Percentiles rank a stretch among this genome's conserved stretches.
phyloP scores from a whole-genome alignment of 1,284 basidiomycete species.

The Ceratobasidium sp. region DNA sequence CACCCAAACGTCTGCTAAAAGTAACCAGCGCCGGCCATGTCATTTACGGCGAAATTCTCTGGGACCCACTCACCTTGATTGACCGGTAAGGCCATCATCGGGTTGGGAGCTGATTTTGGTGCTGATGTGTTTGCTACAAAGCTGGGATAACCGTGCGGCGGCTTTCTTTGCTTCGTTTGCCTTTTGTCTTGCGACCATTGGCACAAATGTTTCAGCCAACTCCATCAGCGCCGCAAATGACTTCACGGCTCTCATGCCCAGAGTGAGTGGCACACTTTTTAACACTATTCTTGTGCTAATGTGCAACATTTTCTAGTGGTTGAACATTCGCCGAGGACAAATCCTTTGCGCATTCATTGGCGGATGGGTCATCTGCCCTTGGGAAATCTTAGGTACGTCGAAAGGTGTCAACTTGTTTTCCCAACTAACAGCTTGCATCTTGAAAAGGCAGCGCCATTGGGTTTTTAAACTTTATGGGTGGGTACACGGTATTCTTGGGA shows the following conservation, averaged over 20 bases:
- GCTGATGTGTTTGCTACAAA: constrained; percentile 61
- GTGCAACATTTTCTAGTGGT: constrained; percentile 56
- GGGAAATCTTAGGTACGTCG: constrained; percentile 63
- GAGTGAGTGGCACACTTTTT: constrained; percentile 43
- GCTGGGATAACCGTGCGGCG: constrained; percentile 79
- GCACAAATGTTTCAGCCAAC: constrained; percentile 78
- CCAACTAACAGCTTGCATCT: neutral
- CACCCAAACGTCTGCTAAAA: constrained; percentile 26
- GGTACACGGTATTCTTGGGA: constrained; percentile 52
- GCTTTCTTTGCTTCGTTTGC: constrained; percentile 79
- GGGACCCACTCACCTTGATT: constrained; percentile 57
- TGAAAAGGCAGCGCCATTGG: constrained; percentile 39
- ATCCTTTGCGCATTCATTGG: constrained; percentile 76
- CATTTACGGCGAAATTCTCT: constrained; percentile 68
- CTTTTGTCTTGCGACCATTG: constrained; percentile 74
- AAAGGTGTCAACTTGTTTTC: neutral
- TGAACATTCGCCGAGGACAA: constrained; percentile 81
- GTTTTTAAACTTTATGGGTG: constrained; percentile 47
- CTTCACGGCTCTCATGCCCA: constrained; percentile 72
- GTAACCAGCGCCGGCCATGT: constrained; percentile 60
- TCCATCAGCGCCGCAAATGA: constrained; percentile 78
- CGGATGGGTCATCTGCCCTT: constrained; percentile 70
- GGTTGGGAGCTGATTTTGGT: neutral
- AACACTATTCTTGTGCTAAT: neutral
- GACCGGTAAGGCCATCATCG: constrained; percentile 35